These are phyloP conservation scores for Naganishia cerealis DNA, from an alignment of 1,284 basidiomycete species.

Conservation along the genomic window DNA sequence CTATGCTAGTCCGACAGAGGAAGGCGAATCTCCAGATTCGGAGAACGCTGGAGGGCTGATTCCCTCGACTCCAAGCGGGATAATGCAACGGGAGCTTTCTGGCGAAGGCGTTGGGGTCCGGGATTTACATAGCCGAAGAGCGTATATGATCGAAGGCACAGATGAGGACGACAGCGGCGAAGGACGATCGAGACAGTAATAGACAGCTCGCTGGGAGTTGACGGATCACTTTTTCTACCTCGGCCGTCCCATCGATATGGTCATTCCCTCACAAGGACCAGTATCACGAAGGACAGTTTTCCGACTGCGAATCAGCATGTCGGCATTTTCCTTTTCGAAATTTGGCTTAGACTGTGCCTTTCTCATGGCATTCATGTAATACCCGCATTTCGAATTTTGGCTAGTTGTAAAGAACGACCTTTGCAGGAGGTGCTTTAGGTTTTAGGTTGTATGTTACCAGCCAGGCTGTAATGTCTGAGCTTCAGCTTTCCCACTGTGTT, in stretches of 20 bases:
- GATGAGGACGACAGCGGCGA: conserved; percentile 14
- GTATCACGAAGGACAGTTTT: not conserved
- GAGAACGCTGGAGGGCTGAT: conserved; percentile 9
- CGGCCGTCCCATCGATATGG: not conserved
- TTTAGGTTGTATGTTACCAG: not conserved
- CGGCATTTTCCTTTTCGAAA: conserved; percentile 1
- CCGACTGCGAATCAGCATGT: not conserved
- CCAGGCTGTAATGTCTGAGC: too few species aligned
- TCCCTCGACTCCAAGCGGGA: conserved; percentile 23
- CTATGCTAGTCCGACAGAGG: conserved; percentile 26
- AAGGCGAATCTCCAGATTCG: conserved; percentile 29
- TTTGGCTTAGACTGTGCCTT: not conserved
- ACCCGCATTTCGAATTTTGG: not conserved
- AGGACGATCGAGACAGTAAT: not conserved
- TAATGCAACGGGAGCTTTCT: conserved; percentile 30
- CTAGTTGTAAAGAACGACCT: not conserved
- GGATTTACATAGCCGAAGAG: conserved; percentile 26
- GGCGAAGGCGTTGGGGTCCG: conserved; percentile 34
- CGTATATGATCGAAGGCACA: conserved; percentile 23
- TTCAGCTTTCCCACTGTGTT: too few species aligned
- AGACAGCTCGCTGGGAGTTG: not conserved
- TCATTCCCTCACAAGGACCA: not conserved
- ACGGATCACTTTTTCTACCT: not conserved
- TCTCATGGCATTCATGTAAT: not conserved
- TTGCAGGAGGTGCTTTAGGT: not conserved